phyloP scores from a whole-genome alignment of 2,329 filamentous ascomycete genomes.

The Xylaria hypoxylon region DNA sequence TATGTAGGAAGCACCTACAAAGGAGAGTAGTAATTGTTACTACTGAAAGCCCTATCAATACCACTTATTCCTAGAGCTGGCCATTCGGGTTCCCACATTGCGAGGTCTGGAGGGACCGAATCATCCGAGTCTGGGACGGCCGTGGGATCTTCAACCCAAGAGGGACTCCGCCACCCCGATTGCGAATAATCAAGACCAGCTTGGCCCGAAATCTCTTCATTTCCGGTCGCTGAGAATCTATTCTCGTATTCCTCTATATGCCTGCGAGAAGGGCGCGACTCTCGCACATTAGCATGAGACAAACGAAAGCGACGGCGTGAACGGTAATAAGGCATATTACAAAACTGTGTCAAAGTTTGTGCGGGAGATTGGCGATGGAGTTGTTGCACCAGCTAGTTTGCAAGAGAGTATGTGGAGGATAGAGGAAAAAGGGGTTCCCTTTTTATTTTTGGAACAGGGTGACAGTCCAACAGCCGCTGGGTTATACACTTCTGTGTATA shows the following conservation, averaged over 20 bases:
- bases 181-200: background rate
- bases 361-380: background rate
- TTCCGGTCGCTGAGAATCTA: background rate
- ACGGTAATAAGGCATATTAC: conserved; percentile 16
- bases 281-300: background rate
- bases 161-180: background rate
- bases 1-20: conserved; percentile 14
- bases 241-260: background rate
- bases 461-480: background rate
- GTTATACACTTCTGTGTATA: conserved; percentile 5
- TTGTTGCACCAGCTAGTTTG: conserved; percentile 5
- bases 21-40: background rate
- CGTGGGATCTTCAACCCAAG: background rate
- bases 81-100: background rate
- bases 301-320: conserved; percentile 3
- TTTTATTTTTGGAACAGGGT: conserved; percentile 24
- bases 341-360: background rate
- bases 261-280: background rate
- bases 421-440: conserved; percentile 1
- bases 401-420: background rate
- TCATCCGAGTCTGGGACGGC: background rate
- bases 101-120: background rate
- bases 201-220: background rate
- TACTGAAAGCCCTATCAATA: background rate
- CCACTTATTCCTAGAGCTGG: background rate